Evolutionary conservation across 805 yeast genomes (phyloP), one percentile per base, ranked within the genome.

Genomic region (Candida palmyrensis): DNA sequence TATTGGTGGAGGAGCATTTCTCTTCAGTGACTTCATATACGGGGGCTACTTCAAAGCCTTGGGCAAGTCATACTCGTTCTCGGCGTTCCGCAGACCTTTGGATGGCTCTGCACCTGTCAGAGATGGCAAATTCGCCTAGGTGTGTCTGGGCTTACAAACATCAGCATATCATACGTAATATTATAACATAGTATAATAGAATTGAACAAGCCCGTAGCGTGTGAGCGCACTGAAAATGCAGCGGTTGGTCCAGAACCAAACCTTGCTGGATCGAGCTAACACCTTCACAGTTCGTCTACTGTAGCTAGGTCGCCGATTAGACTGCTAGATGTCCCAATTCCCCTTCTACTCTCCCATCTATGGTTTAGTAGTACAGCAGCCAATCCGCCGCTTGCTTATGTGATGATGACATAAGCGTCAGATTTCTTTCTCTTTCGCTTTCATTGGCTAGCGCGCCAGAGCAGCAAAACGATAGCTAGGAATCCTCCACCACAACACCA

Each of bases 351-450:
- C n/a, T n/a, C n/a, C n/a, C n/a, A n/a, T n/a, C n/a, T n/a, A n/a
- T n/a, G n/a, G n/a, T n/a, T n/a, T n/a, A n/a, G n/a, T n/a, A n/a
- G n/a, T n/a, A n/a, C n/a, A n/a, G n/a, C n/a, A n/a, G n/a, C n/a
- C n/a, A n/a, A n/a, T n/a, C n/a, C n/a, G n/a, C n/a, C n/a, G n/a
- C n/a, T n/a, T n/a, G n/a, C n/a, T n/a, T n/a, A n/a, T n/a, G n/a
- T n/a, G n/a, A n/a, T n/a, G n/a, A n/a, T n/a, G n/a, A n/a, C n/a
- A n/a, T n/a, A n/a, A n/a, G n/a, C n/a, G n/a, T 14, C 13, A 9
- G 23, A 33, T 30, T 38, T 45, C 40, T 38, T 45, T 45, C 49
- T 40, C 48, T 32, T 15, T 26, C 30, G 38, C 27, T 45, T 45
- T 40, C 38, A 45, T 45, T 45, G 49, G 49, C 35, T 37, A 15